Evolutionary conservation across 1,284 basidiomycete genomes (phyloP), one percentile per base, ranked within the genome.

Genomic region (Chalciporus sp.): DNA sequence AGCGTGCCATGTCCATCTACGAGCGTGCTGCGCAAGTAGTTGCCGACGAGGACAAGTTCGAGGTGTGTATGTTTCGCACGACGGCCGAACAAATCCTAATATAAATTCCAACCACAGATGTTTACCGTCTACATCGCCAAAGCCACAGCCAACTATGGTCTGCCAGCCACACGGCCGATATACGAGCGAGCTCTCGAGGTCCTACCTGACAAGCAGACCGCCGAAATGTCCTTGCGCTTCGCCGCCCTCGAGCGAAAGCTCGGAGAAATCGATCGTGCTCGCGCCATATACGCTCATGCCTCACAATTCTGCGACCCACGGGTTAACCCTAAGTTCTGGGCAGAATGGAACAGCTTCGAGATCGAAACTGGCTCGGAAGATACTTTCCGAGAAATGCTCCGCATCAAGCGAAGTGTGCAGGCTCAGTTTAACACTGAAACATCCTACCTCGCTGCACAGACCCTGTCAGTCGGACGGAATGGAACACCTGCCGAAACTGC

Each of bases 231-330:
- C 72, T 77, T 97, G 40, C 91, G 95, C 42, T 99, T 98, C 71
- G 97, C 97, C 7, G 83, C 86, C 44, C 86, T 99, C 66, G 97
- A 99, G 74, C 88, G 95, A 64, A 99, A 99, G 73, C 84, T 99
- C 35, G 97, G 97, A 57, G 97, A 99, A 76, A 97, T 99, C 70
- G 97, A 99, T 75, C 85, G 97, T 37, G 97, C 96, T 7, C 85
- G 97, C 50, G 90, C 95, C 0, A 92, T 99, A 64, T 99, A 97
- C 66, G 95, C 94, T 0, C 95, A 99, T 69, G 95, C 95, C 0
- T 94, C 92, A 28, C 97, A 99, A 69, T 98, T 99, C 81, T 99
- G 95, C 74, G 97, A 99, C 70, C 95, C 96, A 17, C 84, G 96
- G 33, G 84, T 90, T 58, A 82, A 91, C 65, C 84, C 92, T 47